Base-by-base conservation (phyloP, 495 filamentous ascomycete genomes). In the Penicillium tannophilum region DNA sequence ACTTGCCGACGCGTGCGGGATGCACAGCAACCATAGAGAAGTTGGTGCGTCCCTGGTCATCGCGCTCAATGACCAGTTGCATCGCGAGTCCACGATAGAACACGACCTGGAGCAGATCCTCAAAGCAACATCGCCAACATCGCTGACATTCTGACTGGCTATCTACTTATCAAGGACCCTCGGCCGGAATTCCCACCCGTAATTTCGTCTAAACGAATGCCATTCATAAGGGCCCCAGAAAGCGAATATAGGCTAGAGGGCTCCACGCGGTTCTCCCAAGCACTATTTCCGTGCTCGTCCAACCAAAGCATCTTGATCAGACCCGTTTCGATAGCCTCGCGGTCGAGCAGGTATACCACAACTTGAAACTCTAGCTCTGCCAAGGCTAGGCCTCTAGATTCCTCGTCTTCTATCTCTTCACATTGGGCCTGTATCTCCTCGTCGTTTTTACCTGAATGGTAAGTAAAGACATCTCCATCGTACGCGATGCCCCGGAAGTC, bases 41-140 rank as follows among this genome's bases (percentile, higher is more conserved):
- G 3, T 72, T 64, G 2, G 64, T 65, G 23, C 54, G 49, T 1
- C 69, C 72, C 9, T 63, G 36, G 2, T 62, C 58, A 46, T 77
- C 70, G 16, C 64, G 65, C 9, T 68, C 58, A 26, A 78, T 64
- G 1, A 70, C 68, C 2, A 69, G 55, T 54, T 77, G 74, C 76
- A 80, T 80, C 17, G 63, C 59, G 20, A 78, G 51, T 11, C 77
- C 77, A 16, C 77, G 72, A 48, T 77, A 79, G 55, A 80, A 80
- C 7, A 69, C 66, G n/a, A 78, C 20, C 45, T 63, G 53, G 0
- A 71, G 50, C 14, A 77, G 60, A 28, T 28, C 28, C 3, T 28
- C 28, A 28, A 28, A 28, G 28, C 36, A n/a, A 47, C 44, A 47
- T 47, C 44, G 44, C 44, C 44, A 26, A 47, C 44, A 47, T 47